Evolutionary conservation across 139 green algal species (phyloP).

Genomic region (Zygnema cylindricum): DNA sequence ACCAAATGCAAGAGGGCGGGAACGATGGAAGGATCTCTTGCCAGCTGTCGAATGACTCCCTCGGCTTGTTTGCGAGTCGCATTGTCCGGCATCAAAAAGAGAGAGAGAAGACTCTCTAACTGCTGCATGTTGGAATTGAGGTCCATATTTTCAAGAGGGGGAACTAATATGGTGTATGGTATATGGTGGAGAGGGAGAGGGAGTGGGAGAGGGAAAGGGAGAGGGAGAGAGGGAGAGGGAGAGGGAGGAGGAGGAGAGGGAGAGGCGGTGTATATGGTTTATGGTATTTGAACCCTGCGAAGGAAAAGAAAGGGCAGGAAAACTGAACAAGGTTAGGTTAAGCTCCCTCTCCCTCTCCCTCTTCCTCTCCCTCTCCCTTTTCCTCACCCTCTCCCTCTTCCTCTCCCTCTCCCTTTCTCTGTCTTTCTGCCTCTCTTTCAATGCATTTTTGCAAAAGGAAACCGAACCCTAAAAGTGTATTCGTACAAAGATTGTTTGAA

Average conservation of each 20-base stretch:
- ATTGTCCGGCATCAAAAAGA: conserved; percentile 59
- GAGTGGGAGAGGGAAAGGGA: not conserved
- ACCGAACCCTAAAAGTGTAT: not conserved
- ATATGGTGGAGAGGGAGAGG: not conserved
- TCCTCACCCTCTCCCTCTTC: too few relatives aligned
- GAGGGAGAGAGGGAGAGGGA: not conserved
- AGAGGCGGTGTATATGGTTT: not conserved
- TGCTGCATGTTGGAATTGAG: conserved; percentile 47
- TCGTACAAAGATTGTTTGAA: not conserved
- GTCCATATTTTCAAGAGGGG: too few relatives aligned
- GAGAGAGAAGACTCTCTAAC: conserved; percentile 46
- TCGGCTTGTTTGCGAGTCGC: conserved; percentile 44
- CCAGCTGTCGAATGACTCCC: conserved; percentile 47
- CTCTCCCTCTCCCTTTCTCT: too few relatives aligned
- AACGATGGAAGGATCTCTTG: conserved; percentile 66
- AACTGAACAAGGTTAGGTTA: not conserved
- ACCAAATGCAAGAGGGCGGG: conserved; percentile 68
- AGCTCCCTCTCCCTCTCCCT: not conserved
- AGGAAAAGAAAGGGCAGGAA: not conserved
- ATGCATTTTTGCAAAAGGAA: conserved; percentile 6
- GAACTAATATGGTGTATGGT: too few relatives aligned
- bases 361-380: not conserved
- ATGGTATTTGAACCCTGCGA: conserved; percentile 1
- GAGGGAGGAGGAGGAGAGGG: not conserved
- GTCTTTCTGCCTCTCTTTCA: not conserved